These are phyloP conservation scores for Blastocladiella emersonii DNA, from an alignment of 371 early-diverging fungal genomes.

Conservation along the genomic window DNA sequence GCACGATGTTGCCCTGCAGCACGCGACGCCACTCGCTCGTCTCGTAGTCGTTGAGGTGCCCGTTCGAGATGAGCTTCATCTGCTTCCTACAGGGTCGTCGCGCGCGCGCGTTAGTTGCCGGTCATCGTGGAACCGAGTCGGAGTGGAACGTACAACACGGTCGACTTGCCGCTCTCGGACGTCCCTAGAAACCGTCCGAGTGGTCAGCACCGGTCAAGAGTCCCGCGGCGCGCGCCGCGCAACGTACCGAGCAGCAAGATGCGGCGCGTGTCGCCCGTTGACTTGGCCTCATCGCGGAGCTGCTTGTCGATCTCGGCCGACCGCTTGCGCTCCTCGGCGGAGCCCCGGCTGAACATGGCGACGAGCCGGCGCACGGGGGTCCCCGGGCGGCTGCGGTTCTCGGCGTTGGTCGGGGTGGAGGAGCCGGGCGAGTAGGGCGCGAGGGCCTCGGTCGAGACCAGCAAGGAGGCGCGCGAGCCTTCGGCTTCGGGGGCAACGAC, in stretches of 20 bases:
- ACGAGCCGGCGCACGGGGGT: too few relatives aligned
- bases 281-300: not conserved
- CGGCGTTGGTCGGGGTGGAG: too few relatives aligned
- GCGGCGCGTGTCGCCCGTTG: not conserved
- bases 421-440: too few relatives aligned
- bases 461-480: too few relatives aligned
- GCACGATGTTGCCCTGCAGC: not conserved
- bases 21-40: not conserved
- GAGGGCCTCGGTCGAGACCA: too few relatives aligned
- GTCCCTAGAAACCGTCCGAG: constrained; percentile 1
- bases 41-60: not conserved
- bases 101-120: not conserved
- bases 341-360: too few relatives aligned
- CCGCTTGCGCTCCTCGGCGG: not conserved
- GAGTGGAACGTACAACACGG: not conserved
- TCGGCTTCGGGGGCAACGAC: too few relatives aligned
- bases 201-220: too few relatives aligned
- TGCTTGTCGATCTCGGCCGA: not conserved
- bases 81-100: not conserved
- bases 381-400: too few relatives aligned
- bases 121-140: too few relatives aligned
- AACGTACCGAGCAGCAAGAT: constrained; percentile 4
- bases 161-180: constrained; percentile 1
- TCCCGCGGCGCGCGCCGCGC: too few relatives aligned
- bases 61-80: not conserved